A percentile compares a stretch with the other conserved stretches of the same genome.
Conservation (phyloP, 2,329 filamentous ascomycete species). For the Calonectria pseudoturangicola region DNA sequence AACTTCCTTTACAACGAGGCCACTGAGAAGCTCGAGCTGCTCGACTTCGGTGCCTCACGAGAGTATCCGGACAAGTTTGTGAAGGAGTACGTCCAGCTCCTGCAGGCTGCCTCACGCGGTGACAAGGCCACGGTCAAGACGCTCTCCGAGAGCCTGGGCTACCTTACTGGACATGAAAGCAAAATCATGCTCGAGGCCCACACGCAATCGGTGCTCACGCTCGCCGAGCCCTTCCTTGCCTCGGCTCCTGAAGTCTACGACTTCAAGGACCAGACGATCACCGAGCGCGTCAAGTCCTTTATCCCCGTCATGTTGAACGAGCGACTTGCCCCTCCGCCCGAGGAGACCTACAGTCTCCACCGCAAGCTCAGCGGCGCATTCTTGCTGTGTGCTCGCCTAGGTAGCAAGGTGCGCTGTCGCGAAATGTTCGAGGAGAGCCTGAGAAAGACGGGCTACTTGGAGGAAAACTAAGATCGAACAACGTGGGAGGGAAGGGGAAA, state of each 20-base stretch:
- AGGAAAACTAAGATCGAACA: constrained; percentile 10
- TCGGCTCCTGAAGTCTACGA: constrained; percentile 90
- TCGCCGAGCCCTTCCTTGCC: constrained; percentile 91
- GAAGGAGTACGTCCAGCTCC: constrained; percentile 84
- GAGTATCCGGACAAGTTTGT: constrained; percentile 90
- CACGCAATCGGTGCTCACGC: constrained; percentile 88
- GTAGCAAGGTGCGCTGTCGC: constrained; percentile 87
- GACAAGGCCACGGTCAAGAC: constrained; percentile 79
- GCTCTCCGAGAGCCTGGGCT: constrained; percentile 86
- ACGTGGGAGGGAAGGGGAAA: not conserved
- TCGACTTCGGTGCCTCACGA: constrained; percentile 95
- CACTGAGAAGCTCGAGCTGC: constrained; percentile 85
- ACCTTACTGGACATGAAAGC: constrained; percentile 93
- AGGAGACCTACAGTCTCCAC: constrained; percentile 97
- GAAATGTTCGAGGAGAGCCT: constrained; percentile 83
- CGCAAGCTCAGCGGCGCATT: constrained; percentile 97
- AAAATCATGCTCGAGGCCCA: constrained; percentile 92
- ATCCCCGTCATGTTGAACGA: constrained; percentile 97
- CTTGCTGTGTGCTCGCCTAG: constrained; percentile 89
- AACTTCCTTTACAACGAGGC: constrained; percentile 94
- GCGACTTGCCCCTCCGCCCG: constrained; percentile 90
- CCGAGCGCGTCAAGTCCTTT: constrained; percentile 88
- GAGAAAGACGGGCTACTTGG: constrained; percentile 58
- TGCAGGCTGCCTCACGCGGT: constrained; percentile 84
- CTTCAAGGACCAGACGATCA: constrained; percentile 96